These are phyloP conservation scores for Nannizziopsis arthrosporioides DNA, from an alignment of 2,329 filamentous ascomycete species.

Conservation along the genomic window DNA sequence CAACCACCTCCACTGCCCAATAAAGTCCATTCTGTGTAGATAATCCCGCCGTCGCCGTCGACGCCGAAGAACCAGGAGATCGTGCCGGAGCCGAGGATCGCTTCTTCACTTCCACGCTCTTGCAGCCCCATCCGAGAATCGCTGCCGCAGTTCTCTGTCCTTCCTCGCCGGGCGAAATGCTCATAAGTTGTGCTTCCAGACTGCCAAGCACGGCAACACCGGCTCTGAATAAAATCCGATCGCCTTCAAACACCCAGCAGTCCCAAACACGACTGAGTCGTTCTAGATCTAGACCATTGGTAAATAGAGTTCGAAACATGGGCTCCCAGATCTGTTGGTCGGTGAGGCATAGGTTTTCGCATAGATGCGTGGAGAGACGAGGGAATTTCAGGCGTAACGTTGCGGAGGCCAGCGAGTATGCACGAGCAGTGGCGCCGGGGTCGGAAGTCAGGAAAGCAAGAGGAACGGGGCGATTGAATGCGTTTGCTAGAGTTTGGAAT, in stretches of 20 bases:
- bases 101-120: conserved; percentile 4
- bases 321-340: conserved; percentile 41
- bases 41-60: not conserved
- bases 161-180: conserved; percentile 30
- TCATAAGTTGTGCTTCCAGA: conserved; percentile 33
- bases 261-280: conserved; percentile 48
- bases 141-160: conserved; percentile 14
- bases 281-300: conserved; percentile 42
- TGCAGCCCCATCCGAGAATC: conserved; percentile 24
- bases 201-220: conserved; percentile 35
- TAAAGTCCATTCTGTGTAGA: conserved; percentile 12
- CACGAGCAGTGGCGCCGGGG: conserved; percentile 42
- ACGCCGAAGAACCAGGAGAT: not conserved
- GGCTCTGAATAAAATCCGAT: conserved; percentile 38
- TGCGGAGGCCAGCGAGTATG: conserved; percentile 44
- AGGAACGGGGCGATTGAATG: conserved; percentile 49
- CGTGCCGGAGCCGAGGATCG: not conserved
- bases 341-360: conserved; percentile 29
- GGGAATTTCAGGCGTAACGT: conserved; percentile 49
- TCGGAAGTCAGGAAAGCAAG: conserved; percentile 51
- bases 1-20: conserved; percentile 19
- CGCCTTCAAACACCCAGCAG: conserved; percentile 50
- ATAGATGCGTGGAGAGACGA: conserved; percentile 42
- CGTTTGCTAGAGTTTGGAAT: conserved; percentile 49
- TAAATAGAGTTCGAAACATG: conserved; percentile 44